Evolutionary conservation across 2,329 filamentous ascomycete genomes (phyloP), one percentile per base, ranked within the genome.

Genomic region (Byssoonygena ceratinophila): DNA sequence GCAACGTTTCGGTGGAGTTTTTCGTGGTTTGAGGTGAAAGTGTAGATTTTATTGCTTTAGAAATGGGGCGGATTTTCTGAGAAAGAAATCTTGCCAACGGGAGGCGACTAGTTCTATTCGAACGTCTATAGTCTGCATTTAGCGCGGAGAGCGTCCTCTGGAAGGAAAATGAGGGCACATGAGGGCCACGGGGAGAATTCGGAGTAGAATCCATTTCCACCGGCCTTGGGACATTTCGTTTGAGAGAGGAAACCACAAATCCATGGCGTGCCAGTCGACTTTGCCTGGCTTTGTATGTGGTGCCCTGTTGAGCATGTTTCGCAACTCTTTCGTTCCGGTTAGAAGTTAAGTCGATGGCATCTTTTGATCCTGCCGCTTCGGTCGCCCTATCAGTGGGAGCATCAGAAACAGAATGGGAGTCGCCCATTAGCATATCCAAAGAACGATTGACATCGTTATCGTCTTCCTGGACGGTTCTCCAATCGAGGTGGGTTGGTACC

Each of bases 71-170:
- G 5, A 9, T 55, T 27, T 59, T 58, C n/a, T 32, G 41, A 2
- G 62, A 59, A 34, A 72, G 63, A 51, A 65, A 71, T 18, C 69
- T 66, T 56, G 68, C 61, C 7, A 71, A 54, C 6, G 66, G 61
- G 27, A 68, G 52, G 27, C 61, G 66, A 12, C 20, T 55, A 54
- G 9, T 45, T 32, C 39, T 57, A 51, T 23, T 58, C 18, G 44
- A 46, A n/a, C 59, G 54, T 27, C 60, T 59, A 55, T 64, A 65
- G 14, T 62, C 59, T 25, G 58, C 60, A 50, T 66, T 66, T 6
- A 69, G 53, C 56, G 64, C 37, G 48, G 65, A 62, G 41, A 70
- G 59, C 8, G 62, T 66, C 39, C 58, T 59, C 37, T 63, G 61
- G 50, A 72, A 68, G 2, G 54, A 3, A 60, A 57, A 34, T 57